phyloP scores from a whole-genome alignment of 176 grass and related monocot genomes.

The Carex pumila region DNA sequence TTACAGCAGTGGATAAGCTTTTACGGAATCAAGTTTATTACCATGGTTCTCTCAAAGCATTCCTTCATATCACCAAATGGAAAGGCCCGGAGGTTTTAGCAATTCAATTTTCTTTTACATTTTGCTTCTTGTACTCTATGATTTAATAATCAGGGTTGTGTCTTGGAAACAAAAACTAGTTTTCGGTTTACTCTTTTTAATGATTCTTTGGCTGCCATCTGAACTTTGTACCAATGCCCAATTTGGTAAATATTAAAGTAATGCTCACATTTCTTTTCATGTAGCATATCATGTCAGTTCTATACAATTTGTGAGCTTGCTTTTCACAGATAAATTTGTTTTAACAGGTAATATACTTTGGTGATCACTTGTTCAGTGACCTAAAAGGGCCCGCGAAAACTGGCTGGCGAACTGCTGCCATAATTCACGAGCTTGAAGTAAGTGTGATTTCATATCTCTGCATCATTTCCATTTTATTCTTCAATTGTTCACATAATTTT shows the following conservation, averaged over 20 bases:
- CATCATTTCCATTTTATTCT: background rate
- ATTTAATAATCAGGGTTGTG: background rate
- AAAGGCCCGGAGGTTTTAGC: slow-evolving; percentile 74
- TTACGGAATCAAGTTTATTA: slow-evolving; percentile 84
- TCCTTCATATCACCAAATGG: slow-evolving; percentile 99
- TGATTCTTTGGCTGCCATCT: background rate
- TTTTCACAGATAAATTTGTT: slow-evolving; percentile 4
- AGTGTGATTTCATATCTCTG: background rate
- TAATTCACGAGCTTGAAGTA: slow-evolving; percentile 94
- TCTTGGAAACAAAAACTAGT: background rate
- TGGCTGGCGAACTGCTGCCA: slow-evolving; percentile 95
- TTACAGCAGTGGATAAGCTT: slow-evolving; percentile 80
- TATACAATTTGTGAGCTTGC: background rate
- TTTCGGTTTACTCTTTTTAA: background rate
- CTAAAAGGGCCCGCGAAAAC: slow-evolving; percentile 96
- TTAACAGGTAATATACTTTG: slow-evolving; percentile 93
- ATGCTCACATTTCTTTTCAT: background rate
- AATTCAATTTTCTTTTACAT: background rate
- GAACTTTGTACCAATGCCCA: no score
- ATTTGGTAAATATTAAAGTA: no score
- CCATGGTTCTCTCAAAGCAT: slow-evolving; percentile 87
- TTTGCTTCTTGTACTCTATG: background rate
- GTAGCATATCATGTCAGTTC: background rate
- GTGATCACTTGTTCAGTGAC: slow-evolving; percentile 93
- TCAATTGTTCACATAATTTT: background rate